Conservation (phyloP, 345 rosid species). For the Arabidopsis arenosa region DNA sequence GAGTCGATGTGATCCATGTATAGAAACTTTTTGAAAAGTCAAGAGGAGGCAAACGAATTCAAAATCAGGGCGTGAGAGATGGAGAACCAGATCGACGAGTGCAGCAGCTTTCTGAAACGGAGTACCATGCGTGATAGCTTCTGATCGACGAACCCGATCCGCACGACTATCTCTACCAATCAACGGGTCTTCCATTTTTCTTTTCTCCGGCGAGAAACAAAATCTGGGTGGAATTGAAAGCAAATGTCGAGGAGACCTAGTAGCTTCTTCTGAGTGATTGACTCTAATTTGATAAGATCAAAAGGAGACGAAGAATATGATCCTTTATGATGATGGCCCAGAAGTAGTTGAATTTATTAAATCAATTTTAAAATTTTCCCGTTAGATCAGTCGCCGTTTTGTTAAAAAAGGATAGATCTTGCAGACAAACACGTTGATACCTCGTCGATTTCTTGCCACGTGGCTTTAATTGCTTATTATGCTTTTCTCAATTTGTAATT, state of each 20-base stretch:
- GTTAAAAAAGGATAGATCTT: slow-evolving; percentile 29
- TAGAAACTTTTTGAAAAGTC: neutral
- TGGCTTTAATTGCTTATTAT: neutral
- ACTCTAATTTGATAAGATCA: slow-evolving; percentile 14
- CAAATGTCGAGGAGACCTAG: neutral
- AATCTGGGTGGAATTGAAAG: slow-evolving; percentile 18
- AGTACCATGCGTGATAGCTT: slow-evolving; percentile 83
- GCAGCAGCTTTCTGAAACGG: slow-evolving; percentile 93
- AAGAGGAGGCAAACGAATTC: slow-evolving; percentile 7
- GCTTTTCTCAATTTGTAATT: neutral
- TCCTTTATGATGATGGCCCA: slow-evolving; percentile 26
- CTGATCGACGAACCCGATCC: slow-evolving; percentile 62
- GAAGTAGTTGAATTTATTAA: slow-evolving; percentile 37
- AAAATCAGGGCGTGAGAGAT: neutral
- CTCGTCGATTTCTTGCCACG: slow-evolving; percentile 22
- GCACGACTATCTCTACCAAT: slow-evolving; percentile 56
- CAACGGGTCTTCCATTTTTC: slow-evolving; percentile 57
- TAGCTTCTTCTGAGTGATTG: slow-evolving; percentile 19
- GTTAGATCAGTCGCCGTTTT: slow-evolving; percentile 23
- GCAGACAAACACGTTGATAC: slow-evolving; percentile 35
- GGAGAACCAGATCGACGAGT: slow-evolving; percentile 87
- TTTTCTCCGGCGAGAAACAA: neutral
- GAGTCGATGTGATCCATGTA: neutral
- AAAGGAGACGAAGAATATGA: neutral
- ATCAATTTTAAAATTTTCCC: neutral